Base-by-base conservation (phyloP, 495 filamentous ascomycete genomes). In the Lentithecium fluviatile region DNA sequence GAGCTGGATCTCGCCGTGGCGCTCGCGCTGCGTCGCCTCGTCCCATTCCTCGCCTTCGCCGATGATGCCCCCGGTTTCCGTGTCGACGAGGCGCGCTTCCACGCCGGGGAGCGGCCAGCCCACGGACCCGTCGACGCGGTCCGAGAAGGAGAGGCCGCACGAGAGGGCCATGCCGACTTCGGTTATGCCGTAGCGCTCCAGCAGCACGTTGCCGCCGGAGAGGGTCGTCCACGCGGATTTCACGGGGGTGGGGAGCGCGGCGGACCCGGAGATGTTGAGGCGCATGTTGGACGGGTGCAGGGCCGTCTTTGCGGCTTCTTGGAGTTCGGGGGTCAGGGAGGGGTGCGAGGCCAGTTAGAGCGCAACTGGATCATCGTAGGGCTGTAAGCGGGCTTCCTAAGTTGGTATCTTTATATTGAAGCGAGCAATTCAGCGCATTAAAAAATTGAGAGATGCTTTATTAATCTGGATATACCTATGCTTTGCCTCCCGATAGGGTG, bases 151-250 rank as follows among this genome's bases (percentile, higher is more conserved):
- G 0, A 97, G 85, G 0, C 90, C 90, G 69, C 95, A 97, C 64
- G 87, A 91, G n/a, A 97, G 80, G 2, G 93, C 94, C 95, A 98
- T 97, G 64, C 94, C 94, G 0, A 96, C 90, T 72, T 98, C 94
- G 1, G 94, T 97, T 94, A 98, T 98, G 64, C 94, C 94, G 75
- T 92, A 98, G 10, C 94, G 88, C 73, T 98, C 94, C 2, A 98
- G 83, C 0, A 98, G 81, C 1, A 92, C 83, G 66, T 96, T 96
- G 32, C 92, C 93, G 52, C 72, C 71, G 70, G 83, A 87, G 3
- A 97, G 80, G n/a, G 84, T 76, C 21, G 81, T 78, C 94, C 94
- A 98, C n/a, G 85, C 84, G n/a, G 81, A 74, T 73, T 96, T 96
- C 21, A 87, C 88, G 0, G 91, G 91, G 0, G 89, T 93, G 0